Evolutionary conservation across 495 filamentous ascomycete genomes (phyloP).

Genomic region (Cryomyces antarcticus): DNA sequence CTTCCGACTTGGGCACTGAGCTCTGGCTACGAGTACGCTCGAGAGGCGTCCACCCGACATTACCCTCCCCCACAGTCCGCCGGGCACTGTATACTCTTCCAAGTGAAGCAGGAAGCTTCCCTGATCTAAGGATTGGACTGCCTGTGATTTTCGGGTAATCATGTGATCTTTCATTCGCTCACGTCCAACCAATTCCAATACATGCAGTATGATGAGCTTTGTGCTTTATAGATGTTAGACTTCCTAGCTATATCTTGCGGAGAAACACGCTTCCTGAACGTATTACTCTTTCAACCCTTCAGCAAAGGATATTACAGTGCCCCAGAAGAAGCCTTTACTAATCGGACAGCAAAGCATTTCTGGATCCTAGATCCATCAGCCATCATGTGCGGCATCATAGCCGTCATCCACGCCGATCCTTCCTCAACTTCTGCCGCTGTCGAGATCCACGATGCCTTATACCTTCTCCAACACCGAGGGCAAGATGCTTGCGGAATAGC

Average conservation of each 20-base stretch:
- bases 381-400: slow-evolving; percentile 77
- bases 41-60: no score
- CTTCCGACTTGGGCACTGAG: no score
- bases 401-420: slow-evolving; percentile 53
- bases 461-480: slow-evolving; percentile 68
- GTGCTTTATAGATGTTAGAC: slow-evolving; percentile 22
- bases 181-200: neutral
- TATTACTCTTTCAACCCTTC: neutral
- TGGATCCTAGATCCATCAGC: neutral
- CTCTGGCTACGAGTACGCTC: no score
- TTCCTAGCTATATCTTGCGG: slow-evolving; percentile 16
- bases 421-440: slow-evolving; percentile 41
- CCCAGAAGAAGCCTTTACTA: neutral
- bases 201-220: slow-evolving; percentile 12
- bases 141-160: no score
- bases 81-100: no score
- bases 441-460: slow-evolving; percentile 76
- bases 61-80: no score
- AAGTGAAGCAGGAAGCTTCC: no score
- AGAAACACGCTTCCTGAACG: slow-evolving; percentile 6
- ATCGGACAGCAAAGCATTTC: neutral
- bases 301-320: neutral
- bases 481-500: slow-evolving; percentile 86
- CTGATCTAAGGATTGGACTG: no score
- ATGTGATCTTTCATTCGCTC: no score